Base-by-base conservation (phyloP, 2,329 filamentous ascomycete genomes). In the Botryotinia convoluta region DNA sequence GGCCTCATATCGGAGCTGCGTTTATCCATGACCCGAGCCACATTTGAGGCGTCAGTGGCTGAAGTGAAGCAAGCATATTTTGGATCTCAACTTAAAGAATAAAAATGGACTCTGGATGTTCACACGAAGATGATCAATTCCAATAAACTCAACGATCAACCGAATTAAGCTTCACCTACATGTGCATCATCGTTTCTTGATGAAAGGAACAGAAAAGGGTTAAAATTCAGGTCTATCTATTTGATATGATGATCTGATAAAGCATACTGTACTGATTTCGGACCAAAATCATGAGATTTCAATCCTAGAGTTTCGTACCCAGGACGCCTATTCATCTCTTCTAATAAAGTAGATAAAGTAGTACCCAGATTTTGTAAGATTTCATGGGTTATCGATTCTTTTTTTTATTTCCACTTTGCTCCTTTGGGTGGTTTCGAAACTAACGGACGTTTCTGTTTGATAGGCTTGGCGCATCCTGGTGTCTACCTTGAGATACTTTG, bases 371-470 rank as follows among this genome's bases (percentile, higher is more conserved):
- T n/a, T 35, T 35, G 44, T 54, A 12, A 54, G 45, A 67, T 39
- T 54, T 39, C 32, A n/a, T 39, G 35, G 10, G 26, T 54, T 6
- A n/a, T 54, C 26, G 48, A 67, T 45, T 44, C 45, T 42, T 67
- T 42, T 35, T 42, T 67, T 42, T 35, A 37, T 54, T 72, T 59
- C 61, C 59, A 72, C 60, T 57, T 59, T 57, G 48, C 57, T 48
- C 42, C 69, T 71, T 63, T 54, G 22, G 45, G 39, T n/a, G 70
- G 62, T 59, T 72, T 72, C 60, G 51, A 68, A 72, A 60, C 62
- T 32, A 59, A 8, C 35, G 48, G 61, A 39, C 39, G 48, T 68
- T 72, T 72, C 70, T 37, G 29, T 37, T 72, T 59, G 42, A 68
- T 65, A 37, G 37, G 48, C 70, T 72, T 72, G 62, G 62, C 70